Evolutionary conservation across 192 early-diverging fungal species (phyloP).

Genomic region (Coemansia sp.): DNA sequence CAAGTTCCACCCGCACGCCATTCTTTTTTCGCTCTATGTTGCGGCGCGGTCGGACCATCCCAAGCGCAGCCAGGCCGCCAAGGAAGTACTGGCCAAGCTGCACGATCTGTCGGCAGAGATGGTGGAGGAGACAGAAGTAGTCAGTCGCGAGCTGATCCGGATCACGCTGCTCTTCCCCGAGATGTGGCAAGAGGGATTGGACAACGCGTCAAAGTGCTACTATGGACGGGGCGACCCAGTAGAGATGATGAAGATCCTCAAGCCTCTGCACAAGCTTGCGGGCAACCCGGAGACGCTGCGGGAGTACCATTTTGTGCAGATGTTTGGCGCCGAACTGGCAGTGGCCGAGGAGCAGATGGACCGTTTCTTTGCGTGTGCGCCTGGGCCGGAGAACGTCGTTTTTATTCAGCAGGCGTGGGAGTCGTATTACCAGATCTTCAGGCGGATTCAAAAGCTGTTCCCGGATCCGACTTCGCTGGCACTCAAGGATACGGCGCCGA

Average conservation of each 20-base stretch:
- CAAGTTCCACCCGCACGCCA: constrained; percentile 90
- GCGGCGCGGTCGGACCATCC: constrained; percentile 85
- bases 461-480: constrained; percentile 74
- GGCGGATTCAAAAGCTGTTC: constrained; percentile 76
- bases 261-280: constrained; percentile 75
- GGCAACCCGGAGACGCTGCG: constrained; percentile 75
- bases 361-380: constrained; percentile 55
- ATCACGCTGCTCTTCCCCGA: constrained; percentile 94
- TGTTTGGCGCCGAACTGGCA: constrained; percentile 79
- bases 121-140: constrained; percentile 84
- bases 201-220: constrained; percentile 79
- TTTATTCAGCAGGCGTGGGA: constrained; percentile 94
- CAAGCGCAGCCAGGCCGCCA: constrained; percentile 63
- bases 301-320: constrained; percentile 88
- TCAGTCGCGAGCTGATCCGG: constrained; percentile 91
- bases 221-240: constrained; percentile 75
- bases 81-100: constrained; percentile 89
- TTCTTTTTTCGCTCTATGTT: constrained; percentile 92
- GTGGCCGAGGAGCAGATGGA: constrained; percentile 84
- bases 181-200: constrained; percentile 92
- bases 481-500: constrained; percentile 86
- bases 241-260: constrained; percentile 84
- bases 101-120: constrained; percentile 72
- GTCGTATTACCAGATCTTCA: constrained; percentile 73
- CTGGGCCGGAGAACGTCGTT: constrained; percentile 67